phyloP scores from a whole-genome alignment of 371 early-diverging fungal species.

The Mortierella polycephala region DNA sequence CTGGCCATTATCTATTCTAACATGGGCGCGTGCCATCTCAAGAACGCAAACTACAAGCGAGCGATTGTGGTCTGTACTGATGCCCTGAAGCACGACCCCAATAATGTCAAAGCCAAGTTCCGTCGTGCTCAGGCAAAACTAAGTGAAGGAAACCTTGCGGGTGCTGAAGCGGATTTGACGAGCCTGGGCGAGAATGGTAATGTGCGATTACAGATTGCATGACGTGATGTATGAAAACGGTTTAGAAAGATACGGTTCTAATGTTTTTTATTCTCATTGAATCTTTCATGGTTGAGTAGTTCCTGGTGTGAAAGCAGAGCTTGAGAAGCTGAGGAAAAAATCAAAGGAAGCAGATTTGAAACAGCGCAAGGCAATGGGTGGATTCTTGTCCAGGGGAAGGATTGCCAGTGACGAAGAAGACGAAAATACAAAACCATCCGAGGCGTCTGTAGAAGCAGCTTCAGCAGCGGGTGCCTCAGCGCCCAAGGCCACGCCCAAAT shows the following conservation, averaged over 20 bases:
- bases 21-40: slow-evolving; percentile 52
- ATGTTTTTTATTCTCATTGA: background rate
- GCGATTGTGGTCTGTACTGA: slow-evolving; percentile 43
- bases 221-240: background rate
- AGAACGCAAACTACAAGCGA: slow-evolving; percentile 37
- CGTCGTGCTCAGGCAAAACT: slow-evolving; percentile 60
- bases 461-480: slow-evolving; percentile 3
- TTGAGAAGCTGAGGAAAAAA: slow-evolving; percentile 36
- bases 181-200: slow-evolving; percentile 48
- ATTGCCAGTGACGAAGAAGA: slow-evolving; percentile 33
- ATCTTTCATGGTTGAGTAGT: slow-evolving; percentile 12
- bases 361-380: slow-evolving; percentile 50
- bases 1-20: slow-evolving; percentile 44
- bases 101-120: slow-evolving; percentile 58
- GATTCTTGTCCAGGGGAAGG: slow-evolving; percentile 49
- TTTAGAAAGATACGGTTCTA: background rate
- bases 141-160: slow-evolving; percentile 52
- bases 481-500: slow-evolving; percentile 27
- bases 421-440: slow-evolving; percentile 1
- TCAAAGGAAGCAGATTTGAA: slow-evolving; percentile 39
- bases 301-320: slow-evolving; percentile 51
- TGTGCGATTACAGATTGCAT: too few species aligned
- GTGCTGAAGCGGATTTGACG: slow-evolving; percentile 53
- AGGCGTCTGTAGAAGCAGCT: slow-evolving; percentile 6
- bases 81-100: slow-evolving; percentile 54